Conservation (phyloP, 108 stramenopile species). For the Pseudonitzschia multiseries region DNA sequence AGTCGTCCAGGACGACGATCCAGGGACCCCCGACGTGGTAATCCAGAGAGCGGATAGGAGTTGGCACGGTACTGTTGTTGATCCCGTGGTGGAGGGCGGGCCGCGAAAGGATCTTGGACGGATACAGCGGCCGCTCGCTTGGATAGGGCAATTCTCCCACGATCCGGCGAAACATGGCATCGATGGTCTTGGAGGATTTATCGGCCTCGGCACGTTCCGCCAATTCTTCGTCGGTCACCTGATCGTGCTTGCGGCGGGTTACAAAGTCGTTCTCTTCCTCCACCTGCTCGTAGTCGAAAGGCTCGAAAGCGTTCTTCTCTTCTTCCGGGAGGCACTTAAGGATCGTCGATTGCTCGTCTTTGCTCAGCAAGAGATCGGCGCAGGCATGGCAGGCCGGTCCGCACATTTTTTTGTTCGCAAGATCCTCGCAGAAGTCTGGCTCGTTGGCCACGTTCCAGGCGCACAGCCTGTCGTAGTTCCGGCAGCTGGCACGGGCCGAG, state of each 20-base stretch:
- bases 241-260: background rate
- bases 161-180: constrained; percentile 4
- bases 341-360: background rate
- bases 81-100: background rate
- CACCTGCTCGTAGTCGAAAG: background rate
- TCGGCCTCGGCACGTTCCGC: background rate
- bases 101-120: background rate
- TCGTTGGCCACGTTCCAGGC: background rate
- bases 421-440: background rate
- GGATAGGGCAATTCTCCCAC: constrained; percentile 3
- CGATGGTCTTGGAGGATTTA: constrained; percentile 3
- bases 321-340: background rate
- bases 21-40: constrained; percentile 33
- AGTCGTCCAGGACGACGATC: constrained; percentile 65
- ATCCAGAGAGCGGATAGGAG: background rate
- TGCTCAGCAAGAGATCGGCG: background rate
- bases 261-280: background rate
- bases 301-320: background rate
- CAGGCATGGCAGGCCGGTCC: background rate
- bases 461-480: background rate
- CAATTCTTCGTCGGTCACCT: background rate
- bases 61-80: background rate
- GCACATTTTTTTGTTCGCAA: background rate
- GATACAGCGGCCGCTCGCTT: background rate
- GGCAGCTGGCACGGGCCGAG: background rate